A percentile compares a stretch with the other conserved stretches of the same genome.
Evolutionary conservation across 2,329 filamentous ascomycete genomes (phyloP).

Genomic region (Penicillium thymicola): DNA sequence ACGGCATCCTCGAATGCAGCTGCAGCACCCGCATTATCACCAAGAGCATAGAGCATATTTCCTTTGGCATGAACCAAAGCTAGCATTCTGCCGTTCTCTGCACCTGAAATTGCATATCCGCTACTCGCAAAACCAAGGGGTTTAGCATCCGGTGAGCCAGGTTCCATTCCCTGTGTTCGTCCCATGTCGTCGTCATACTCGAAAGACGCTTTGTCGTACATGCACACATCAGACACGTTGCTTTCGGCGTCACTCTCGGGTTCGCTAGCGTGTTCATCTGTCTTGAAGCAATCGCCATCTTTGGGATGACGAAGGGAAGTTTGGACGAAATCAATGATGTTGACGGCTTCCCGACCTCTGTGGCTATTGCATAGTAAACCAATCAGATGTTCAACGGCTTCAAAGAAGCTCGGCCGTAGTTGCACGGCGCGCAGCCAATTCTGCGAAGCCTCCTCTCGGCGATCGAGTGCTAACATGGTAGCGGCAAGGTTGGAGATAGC

Average conservation of each 20-base stretch:
- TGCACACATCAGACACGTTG: slow-evolving; percentile 49
- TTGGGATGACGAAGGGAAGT: slow-evolving; percentile 59
- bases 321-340: slow-evolving; percentile 83
- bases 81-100: slow-evolving; percentile 87
- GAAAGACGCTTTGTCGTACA: slow-evolving; percentile 56
- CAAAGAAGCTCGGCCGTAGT: slow-evolving; percentile 80
- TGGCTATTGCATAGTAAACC: slow-evolving; percentile 80
- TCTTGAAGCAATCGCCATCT: slow-evolving; percentile 48
- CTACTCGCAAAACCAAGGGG: slow-evolving; percentile 66
- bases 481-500: slow-evolving; percentile 91
- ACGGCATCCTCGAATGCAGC: slow-evolving; percentile 93
- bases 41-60: slow-evolving; percentile 93
- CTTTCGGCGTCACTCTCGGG: slow-evolving; percentile 57
- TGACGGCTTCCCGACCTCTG: slow-evolving; percentile 77
- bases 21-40: slow-evolving; percentile 76
- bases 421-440: slow-evolving; percentile 84
- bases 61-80: slow-evolving; percentile 95
- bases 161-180: slow-evolving; percentile 24
- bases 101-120: slow-evolving; percentile 78
- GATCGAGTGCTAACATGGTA: slow-evolving; percentile 77
- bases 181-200: slow-evolving; percentile 52
- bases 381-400: slow-evolving; percentile 91
- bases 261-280: slow-evolving; percentile 57
- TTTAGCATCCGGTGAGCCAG: slow-evolving; percentile 28
- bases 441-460: slow-evolving; percentile 76